Conservation (phyloP, 78 protist genomes). For the Guillardia theta region DNA sequence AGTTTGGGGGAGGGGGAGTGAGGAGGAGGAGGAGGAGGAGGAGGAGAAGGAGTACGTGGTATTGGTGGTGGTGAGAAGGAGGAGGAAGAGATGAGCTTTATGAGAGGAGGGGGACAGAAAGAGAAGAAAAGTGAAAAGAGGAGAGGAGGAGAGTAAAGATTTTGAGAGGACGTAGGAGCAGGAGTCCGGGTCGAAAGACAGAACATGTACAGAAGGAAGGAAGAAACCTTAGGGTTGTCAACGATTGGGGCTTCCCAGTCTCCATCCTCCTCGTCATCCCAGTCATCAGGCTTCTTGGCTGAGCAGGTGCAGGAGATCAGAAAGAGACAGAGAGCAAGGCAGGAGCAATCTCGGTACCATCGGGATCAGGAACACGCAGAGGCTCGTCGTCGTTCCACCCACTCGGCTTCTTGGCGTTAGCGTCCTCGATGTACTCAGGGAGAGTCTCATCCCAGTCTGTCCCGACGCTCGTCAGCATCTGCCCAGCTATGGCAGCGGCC, state of each 20-base stretch:
- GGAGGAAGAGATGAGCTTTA: too few species aligned
- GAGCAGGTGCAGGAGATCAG: too few species aligned
- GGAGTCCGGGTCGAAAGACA: too few species aligned
- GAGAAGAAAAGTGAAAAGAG: too few species aligned
- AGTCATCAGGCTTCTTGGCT: conserved; percentile 81
- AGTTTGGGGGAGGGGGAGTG: too few species aligned
- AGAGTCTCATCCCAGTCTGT: conserved; percentile 64
- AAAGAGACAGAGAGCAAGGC: too few species aligned
- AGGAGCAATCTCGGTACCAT: too few species aligned
- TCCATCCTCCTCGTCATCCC: conserved; percentile 99
- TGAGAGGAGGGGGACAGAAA: too few species aligned
- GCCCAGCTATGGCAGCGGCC: neutral
- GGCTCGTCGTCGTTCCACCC: conserved; percentile 95
- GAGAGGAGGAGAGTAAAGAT: too few species aligned
- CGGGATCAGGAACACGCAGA: neutral
- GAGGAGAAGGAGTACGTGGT: neutral
- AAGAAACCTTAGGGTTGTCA: conserved; percentile 41
- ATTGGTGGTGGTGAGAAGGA: neutral
- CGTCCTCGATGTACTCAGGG: conserved; percentile 82
- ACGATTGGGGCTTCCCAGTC: conserved; percentile 95
- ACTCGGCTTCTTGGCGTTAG: conserved; percentile 89
- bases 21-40: too few species aligned
- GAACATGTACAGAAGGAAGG: too few species aligned
- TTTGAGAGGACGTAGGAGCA: too few species aligned
- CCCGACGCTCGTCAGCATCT: neutral